Base-by-base conservation (phyloP, 129 eudicot genomes). In the Centaurea solstitialis region DNA sequence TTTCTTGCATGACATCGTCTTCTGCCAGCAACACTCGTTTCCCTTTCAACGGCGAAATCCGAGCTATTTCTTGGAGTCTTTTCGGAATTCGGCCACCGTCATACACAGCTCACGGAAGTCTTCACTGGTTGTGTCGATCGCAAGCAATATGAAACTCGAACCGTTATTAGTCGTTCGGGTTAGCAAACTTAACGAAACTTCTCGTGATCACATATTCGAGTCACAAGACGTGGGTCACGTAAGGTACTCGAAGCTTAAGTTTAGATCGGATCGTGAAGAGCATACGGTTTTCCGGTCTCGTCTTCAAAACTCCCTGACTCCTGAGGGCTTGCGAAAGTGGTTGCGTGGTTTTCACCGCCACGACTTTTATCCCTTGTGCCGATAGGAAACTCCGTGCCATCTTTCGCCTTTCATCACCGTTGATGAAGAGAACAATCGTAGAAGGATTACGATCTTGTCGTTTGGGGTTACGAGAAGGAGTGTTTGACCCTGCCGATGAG, bases 71-170 rank as follows among this genome's bases (percentile, higher is more conserved):
- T 23, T 45, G 10, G 82, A 69, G 15, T 87, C 89, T 82, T 77
- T 88, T 78, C 97, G 85, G 35, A 92, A 94, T 41, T 84, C 92
- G 39, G 89, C 91, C 74, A 90, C 87, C 3, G 85, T 85, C 72
- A 84, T 88, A 45, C 82, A 73, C 18, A 90, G 79, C 22, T 90
- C 93, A 3, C 71, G 78, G 67, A 87, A 87, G 28, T 91, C 79
- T 1, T 86, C 93, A 33, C 76, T 87, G 30, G 77, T 83, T 28
- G 90, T 83, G 37, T 94, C 97, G 0, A 92, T 61, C 21, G 90
- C 89, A 76, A 92, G 80, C 83, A 88, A 76, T 50, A 87, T 15
- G 40, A 86, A 90, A 15, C 78, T 74, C 0, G 76, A 50, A 30
- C 2, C 33, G 65, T 39, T 7, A 15, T 26, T 71, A 72, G 35